Conservation (phyloP, 2,329 filamentous ascomycete genomes). For the Dactylonectria estremocensis region DNA sequence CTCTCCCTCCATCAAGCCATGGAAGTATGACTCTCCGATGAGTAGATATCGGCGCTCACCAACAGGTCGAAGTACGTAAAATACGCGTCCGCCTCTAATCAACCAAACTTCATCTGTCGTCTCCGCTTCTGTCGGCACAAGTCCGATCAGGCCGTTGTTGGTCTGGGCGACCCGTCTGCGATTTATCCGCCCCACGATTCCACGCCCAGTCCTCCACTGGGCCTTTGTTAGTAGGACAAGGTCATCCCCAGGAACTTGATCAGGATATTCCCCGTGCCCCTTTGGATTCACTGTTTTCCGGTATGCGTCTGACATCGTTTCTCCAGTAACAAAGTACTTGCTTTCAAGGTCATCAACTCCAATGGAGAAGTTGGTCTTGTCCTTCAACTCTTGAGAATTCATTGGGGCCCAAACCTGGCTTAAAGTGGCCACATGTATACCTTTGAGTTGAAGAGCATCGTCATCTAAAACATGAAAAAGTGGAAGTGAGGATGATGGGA, state of each 20-base stretch:
- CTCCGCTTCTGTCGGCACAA: constrained; percentile 4
- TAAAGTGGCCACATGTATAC: neutral
- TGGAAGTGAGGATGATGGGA: neutral
- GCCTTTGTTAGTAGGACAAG: constrained; percentile 1
- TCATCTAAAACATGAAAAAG: neutral
- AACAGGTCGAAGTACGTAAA: constrained; percentile 8
- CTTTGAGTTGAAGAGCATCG: constrained; percentile 4
- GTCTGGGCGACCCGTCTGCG: constrained; percentile 6
- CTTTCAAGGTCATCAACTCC: neutral
- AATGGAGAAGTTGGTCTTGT: constrained; percentile 1
- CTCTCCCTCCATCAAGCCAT: constrained; percentile 9
- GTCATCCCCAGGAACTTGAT: neutral
- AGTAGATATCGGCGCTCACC: neutral
- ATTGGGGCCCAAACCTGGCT: neutral
- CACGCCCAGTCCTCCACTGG: constrained; percentile 8
- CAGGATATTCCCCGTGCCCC: constrained; percentile 1
- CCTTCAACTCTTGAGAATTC: constrained; percentile 10
- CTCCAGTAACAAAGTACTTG: constrained; percentile 3
- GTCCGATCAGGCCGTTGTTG: neutral
- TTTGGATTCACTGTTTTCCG: constrained; percentile 5
- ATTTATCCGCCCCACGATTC: constrained; percentile 11
- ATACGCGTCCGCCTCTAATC: constrained; percentile 3
- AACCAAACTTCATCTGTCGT: constrained; percentile 7
- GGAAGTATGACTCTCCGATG: constrained; percentile 4
- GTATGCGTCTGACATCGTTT: constrained; percentile 9